Base-by-base conservation (phyloP, 2,329 filamentous ascomycete species). In the Aspergillus japonicus region DNA sequence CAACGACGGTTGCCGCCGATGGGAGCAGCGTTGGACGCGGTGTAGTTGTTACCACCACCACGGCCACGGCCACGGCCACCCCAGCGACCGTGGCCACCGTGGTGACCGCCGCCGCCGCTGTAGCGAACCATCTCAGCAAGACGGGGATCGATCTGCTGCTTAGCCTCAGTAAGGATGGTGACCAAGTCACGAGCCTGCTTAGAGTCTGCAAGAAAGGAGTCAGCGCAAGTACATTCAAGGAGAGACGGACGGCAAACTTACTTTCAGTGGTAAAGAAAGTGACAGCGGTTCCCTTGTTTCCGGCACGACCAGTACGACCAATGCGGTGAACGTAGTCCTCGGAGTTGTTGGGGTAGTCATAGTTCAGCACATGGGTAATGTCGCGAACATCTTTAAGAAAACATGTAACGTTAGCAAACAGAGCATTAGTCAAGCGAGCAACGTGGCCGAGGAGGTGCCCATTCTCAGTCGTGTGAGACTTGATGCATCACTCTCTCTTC, bases 351-450 rank as follows among this genome's bases (percentile, higher is more conserved):
- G 94, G 94, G 81, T 98, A 98, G 80, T 98, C 95, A 91, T 98
- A 97, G 88, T 98, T 98, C 83, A 99, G 87, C 82, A 99, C 95
- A 83, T 99, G 95, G 82, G 95, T 98, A 84, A 99, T 99, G 86
- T 99, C 96, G 83, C 93, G 94, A 84, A 99, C 95, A 90, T 99
- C 95, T 98, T 97, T 76, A 81, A 44, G 39, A 74, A 83, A 78
- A 82, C 77, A 85, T 64, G 65, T 63, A 86, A 55, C 85, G 90
- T 96, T 96, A 96, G 92, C 87, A 87, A 77, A 74, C 73, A 85
- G 83, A 80, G 81, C 82, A 83, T 73, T 72, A 74, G 70, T 75
- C 57, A 68, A 69, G 66, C 69, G 64, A 76, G 69, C 70, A 76
- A 76, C 70, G 76, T 76, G 77, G 74, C 73, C 73, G 70, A 69